These are phyloP conservation scores for Teunomyces cretensis DNA, from an alignment of 805 yeast genomes.

Conservation along the genomic window DNA sequence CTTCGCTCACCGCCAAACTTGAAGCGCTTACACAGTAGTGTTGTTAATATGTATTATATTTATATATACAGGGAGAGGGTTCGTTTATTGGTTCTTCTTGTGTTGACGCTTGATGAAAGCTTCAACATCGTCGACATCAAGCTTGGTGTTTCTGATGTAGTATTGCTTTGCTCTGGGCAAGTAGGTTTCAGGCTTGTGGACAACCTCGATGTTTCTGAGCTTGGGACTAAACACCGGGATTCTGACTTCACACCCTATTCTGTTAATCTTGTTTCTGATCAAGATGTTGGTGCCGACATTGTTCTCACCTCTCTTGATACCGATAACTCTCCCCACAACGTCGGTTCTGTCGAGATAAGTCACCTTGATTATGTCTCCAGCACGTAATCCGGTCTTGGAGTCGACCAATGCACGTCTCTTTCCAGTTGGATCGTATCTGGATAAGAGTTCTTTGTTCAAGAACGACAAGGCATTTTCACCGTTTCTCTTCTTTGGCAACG, in stretches of 20 bases:
- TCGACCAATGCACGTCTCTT: conserved; percentile 58
- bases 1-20: not conserved
- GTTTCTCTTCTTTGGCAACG: conserved; percentile 48
- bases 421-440: conserved; percentile 70
- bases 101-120: conserved; percentile 27
- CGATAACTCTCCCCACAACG: conserved; percentile 77
- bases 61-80: not conserved
- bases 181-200: conserved; percentile 71
- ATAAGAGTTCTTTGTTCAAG: conserved; percentile 51
- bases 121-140: conserved; percentile 75
- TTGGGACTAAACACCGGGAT: conserved; percentile 80
- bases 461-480: conserved; percentile 47
- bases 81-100: conserved; percentile 9
- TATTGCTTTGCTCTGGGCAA: conserved; percentile 81
- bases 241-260: conserved; percentile 82
- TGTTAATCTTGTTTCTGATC: conserved; percentile 77
- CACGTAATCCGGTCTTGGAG: conserved; percentile 51
- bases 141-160: conserved; percentile 77
- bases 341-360: conserved; percentile 66
- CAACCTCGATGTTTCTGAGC: conserved; percentile 71
- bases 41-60: not conserved
- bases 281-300: conserved; percentile 74
- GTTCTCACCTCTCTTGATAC: conserved; percentile 60
- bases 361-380: conserved; percentile 83
- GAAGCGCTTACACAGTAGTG: not conserved